Conservation (phyloP, 371 early-diverging fungal genomes). For the Nosema muscidifuracis region DNA sequence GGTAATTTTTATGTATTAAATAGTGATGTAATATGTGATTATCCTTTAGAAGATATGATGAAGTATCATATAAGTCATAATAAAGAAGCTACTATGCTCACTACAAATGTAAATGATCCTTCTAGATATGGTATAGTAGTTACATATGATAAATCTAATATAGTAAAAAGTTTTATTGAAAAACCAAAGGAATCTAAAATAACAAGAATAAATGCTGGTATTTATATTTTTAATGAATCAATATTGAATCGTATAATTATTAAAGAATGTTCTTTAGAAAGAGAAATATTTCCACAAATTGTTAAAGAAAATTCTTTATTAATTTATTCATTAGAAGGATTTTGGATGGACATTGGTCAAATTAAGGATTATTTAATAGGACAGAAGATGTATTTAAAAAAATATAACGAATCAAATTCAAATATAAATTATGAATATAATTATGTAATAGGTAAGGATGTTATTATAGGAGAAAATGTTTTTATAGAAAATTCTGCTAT, state of each 20-base stretch:
- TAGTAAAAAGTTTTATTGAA: slow-evolving; percentile 87
- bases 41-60: slow-evolving; percentile 78
- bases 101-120: slow-evolving; percentile 93
- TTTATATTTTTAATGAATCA: slow-evolving; percentile 85
- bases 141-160: slow-evolving; percentile 64
- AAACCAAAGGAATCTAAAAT: slow-evolving; percentile 85
- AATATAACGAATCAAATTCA: not conserved
- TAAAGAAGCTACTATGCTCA: slow-evolving; percentile 63
- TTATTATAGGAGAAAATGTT: slow-evolving; percentile 65
- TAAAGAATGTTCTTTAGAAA: slow-evolving; percentile 67
- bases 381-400: slow-evolving; percentile 76
- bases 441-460: slow-evolving; percentile 80
- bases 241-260: slow-evolving; percentile 81
- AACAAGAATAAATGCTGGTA: slow-evolving; percentile 95
- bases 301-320: slow-evolving; percentile 74
- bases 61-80: slow-evolving; percentile 68
- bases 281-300: slow-evolving; percentile 88
- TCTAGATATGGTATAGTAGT: slow-evolving; percentile 91
- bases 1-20: slow-evolving; percentile 95
- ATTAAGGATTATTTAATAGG: slow-evolving; percentile 92
- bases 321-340: slow-evolving; percentile 82
- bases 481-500: slow-evolving; percentile 77
- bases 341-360: slow-evolving; percentile 99
- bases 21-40: slow-evolving; percentile 94
- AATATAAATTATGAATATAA: slow-evolving; percentile 77